Base-by-base conservation (phyloP, 1,284 basidiomycete genomes). In the Vanrija pseudolonga region DNA sequence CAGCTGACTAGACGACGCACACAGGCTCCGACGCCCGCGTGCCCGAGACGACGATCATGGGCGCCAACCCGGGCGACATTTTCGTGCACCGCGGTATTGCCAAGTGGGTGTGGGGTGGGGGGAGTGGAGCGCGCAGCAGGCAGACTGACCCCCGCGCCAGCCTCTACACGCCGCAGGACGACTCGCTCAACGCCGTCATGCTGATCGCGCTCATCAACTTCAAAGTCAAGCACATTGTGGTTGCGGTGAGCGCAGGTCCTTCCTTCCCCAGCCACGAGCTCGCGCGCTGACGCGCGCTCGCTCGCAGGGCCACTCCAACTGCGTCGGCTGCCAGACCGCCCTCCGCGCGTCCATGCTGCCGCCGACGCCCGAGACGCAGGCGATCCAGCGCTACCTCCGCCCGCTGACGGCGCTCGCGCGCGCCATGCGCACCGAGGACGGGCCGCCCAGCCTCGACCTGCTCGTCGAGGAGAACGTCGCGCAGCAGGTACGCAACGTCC, bases 201-300 rank as follows among this genome's bases (percentile, higher is more conserved):
- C 65, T 67, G 62, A 73, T 76, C 19, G 73, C 71, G 6, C 58
- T 76, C 28, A 63, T 68, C 47, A 74, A 74, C 56, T 73, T 74
- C 65, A 72, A 71, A 53, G 71, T 76, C 53, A 68, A 69, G 57
- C 73, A 76, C 58, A 73, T 76, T 36, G 69, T 76, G 20, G 65
- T 74, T 23, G 66, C 67, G 23, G 72, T 73, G 50, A 50, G 71
- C 65, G 3, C 4, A 28, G 3, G 18, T 18, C 40, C 22, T 11
- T 14, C 14, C 45, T n/a, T n/a, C 22, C 19, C 36, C 15, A 7
- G 14, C 15, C 15, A 22, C 15, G 6, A 8, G 6, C 9, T 18
- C 19, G 24, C 23, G n/a, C 15, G 24, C 46, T 55, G 23, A 47
- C 43, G 23, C 19, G 32, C 32, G 12, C 32, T 3, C 47, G 19